phyloP scores from a whole-genome alignment of 2,329 filamentous ascomycete species.

The Aspergillus puulaauensis region DNA sequence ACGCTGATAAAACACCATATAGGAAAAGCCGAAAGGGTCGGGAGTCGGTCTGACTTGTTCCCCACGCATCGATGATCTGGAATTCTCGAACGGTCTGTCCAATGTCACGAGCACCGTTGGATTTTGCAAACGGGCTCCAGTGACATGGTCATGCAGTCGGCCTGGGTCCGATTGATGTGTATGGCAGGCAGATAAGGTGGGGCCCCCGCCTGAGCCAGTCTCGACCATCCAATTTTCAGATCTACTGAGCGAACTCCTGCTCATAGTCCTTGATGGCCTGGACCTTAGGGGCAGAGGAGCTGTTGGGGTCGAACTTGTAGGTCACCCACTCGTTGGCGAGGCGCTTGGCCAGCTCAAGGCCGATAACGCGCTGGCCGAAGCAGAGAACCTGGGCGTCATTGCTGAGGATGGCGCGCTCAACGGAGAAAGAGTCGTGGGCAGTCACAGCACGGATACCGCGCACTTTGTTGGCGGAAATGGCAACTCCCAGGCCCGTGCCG shows the following conservation, averaged over 20 bases:
- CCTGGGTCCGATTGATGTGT: constrained; percentile 3
- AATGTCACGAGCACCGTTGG: constrained; percentile 6
- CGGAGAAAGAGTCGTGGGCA: constrained; percentile 81
- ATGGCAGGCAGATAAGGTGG: constrained; percentile 2
- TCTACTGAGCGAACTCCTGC: constrained; percentile 30
- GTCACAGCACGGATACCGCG: constrained; percentile 83
- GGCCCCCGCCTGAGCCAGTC: background rate
- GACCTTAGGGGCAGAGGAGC: constrained; percentile 62
- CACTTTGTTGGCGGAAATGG: constrained; percentile 87
- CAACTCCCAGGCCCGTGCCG: constrained; percentile 82
- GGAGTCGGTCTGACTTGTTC: background rate
- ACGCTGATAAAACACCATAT: constrained; percentile 9
- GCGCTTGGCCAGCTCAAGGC: constrained; percentile 74
- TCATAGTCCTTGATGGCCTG: constrained; percentile 49
- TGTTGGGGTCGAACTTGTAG: constrained; percentile 73
- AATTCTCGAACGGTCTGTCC: constrained; percentile 5
- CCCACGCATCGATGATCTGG: background rate
- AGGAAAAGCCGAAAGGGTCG: background rate
- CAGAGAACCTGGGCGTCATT: constrained; percentile 87
- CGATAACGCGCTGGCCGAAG: constrained; percentile 80
- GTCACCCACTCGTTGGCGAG: constrained; percentile 79
- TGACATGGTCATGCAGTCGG: constrained; percentile 6
- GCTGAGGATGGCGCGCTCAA: constrained; percentile 76
- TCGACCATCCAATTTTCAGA: background rate
- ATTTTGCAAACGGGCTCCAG: constrained; percentile 1